Base-by-base conservation (phyloP, 2,329 filamentous ascomycete species). In the Penicillium sp. region DNA sequence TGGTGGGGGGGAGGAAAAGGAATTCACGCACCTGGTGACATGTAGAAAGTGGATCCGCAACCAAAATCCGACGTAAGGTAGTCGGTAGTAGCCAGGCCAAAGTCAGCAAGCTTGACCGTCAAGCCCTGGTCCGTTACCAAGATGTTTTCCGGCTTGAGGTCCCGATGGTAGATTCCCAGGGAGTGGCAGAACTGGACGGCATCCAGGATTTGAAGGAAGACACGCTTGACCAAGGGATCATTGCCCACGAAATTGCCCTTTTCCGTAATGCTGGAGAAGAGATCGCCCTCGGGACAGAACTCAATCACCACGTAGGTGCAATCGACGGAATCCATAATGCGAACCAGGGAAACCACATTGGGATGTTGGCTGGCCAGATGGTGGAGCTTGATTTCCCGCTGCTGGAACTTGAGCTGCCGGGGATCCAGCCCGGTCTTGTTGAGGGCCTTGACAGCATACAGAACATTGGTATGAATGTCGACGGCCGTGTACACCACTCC, bases 1-100 rank as follows among this genome's bases (percentile, higher is more conserved):
- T n/a, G n/a, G n/a, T n/a, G n/a, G n/a, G n/a, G n/a, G n/a, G n/a
- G n/a, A n/a, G n/a, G n/a, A n/a, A n/a, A n/a, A n/a, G n/a, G n/a
- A n/a, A n/a, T n/a, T n/a, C n/a, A n/a, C n/a, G n/a, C n/a, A 96
- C 90, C 91, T 81, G 93, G 93, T 66, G 88, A 95, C 93, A 97
- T 98, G 75, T 98, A 98, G 65, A 97, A 97, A 13, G 91, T 97
- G 29, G 93, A 97, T 56, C 93, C 93, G 69, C 93, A 98, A 64
- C 93, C 93, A 71, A 95, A 96, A 69, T 98, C 93, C 61, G 89
- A 86, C 57, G 91, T 95, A 59, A 84, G 77, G 58, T 82, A 78
- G 58, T 91, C 87, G 51, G 82, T 83, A 21, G 89, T 97, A 52
- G 93, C 93, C 49, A 98, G 81, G 67, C 93, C 93, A 77, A 98